Percentiles rank a stretch among this genome's conserved stretches.
These are phyloP conservation scores for Asterochloris erici DNA, from an alignment of 139 green algal genomes.

Conservation along the genomic window DNA sequence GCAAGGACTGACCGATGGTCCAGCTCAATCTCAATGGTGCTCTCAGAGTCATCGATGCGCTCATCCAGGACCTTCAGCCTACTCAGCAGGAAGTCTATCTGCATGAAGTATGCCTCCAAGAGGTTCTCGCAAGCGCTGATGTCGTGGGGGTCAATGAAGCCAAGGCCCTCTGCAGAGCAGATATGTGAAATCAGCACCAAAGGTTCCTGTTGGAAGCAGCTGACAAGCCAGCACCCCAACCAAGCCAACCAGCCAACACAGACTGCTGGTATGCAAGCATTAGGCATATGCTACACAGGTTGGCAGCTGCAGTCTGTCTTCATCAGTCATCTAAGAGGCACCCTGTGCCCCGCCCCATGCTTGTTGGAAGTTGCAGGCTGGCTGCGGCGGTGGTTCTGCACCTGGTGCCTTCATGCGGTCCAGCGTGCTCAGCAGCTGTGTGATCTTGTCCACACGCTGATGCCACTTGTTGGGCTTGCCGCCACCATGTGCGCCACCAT, in stretches of 20 bases:
- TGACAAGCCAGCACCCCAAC: too few species aligned
- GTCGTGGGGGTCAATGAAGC: constrained; percentile 27
- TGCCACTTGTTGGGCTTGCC: not conserved
- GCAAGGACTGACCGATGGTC: constrained; percentile 25
- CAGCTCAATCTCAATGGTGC: constrained; percentile 39
- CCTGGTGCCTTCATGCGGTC: constrained; percentile 9
- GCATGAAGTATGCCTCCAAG: constrained; percentile 50
- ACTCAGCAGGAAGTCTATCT: constrained; percentile 32
- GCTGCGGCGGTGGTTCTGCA: not conserved
- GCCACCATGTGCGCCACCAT: too few species aligned
- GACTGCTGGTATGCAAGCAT: too few species aligned
- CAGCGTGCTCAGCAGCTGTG: constrained; percentile 10
- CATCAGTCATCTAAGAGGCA: too few species aligned
- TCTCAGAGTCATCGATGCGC: constrained; percentile 31
- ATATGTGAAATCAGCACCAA: not conserved
- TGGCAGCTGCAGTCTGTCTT: too few species aligned
- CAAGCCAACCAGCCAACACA: too few species aligned
- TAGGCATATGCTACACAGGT: too few species aligned
- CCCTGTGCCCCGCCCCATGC: not conserved
- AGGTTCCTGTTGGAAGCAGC: not conserved
- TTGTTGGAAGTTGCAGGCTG: not conserved
- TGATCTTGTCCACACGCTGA: constrained; percentile 12
- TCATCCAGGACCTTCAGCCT: constrained; percentile 30
- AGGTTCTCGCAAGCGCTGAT: constrained; percentile 36
- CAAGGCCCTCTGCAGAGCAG: not conserved